Base-by-base conservation (phyloP, 2,329 filamentous ascomycete genomes). In the Alternaria conjuncta region DNA sequence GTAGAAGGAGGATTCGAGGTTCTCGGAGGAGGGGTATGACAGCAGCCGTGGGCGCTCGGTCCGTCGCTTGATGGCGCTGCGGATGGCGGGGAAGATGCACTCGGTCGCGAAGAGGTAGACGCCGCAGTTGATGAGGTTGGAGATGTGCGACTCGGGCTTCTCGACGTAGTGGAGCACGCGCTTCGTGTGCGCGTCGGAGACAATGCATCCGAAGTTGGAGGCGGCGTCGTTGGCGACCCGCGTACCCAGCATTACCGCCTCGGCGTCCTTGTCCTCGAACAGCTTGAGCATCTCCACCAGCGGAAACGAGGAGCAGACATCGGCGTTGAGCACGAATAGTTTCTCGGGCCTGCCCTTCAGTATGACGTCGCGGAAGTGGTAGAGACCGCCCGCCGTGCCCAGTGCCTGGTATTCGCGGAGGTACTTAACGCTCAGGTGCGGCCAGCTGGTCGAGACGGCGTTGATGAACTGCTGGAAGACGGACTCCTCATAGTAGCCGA, bases 391-490 rank as follows among this genome's bases (percentile, higher is more conserved):
- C 28, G 96, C 96, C 13, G 96, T 98, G 79, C 96, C 96, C 66
- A 99, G 85, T 63, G 96, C 94, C 82, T 97, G 91, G 85, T 99
- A 99, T 86, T 99, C 96, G 78, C 96, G 92, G 57, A 99, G 89
- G 84, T 99, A 99, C 81, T 94, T 93, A 83, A 98, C 93, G 74
- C 90, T 89, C 75, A 98, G 89, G 78, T 93, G 88, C 57, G 94
- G 93, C 84, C 97, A 97, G 79, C 93, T 91, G 80, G 88, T 88
- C 65, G 89, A 86, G 65, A 94, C 89, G 79, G 97, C 92, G 83
- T 97, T 97, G 86, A 98, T 97, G 84, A 98, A 98, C 83, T 97
- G 94, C 77, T 94, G 92, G 88, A 98, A 97, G 75, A 98, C 93
- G 47, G 89, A 88, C 84, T 98, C 96, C 80, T 99, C 96, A 82